Evolutionary conservation across 495 filamentous ascomycete species (phyloP), one percentile per base, ranked within the genome.

Genomic region (Bacidia rubella): DNA sequence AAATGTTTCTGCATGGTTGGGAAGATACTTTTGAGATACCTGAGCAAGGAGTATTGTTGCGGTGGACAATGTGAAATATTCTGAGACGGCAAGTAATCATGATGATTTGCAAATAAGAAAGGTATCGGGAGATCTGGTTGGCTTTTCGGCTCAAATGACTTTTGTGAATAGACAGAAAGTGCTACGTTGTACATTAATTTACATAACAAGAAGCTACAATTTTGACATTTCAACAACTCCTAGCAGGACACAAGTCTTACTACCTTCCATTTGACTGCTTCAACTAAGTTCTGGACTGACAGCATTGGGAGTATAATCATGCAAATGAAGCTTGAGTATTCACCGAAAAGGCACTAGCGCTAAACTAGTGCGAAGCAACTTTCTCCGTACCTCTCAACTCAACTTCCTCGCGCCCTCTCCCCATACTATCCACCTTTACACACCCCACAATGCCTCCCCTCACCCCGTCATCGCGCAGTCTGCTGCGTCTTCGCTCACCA

Each of bases 401-500:
- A 17, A 21, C 22, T n/a, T 22, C 22, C 22, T 20, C 11, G 21
- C 44, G n/a, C 2, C 24, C 44, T 47, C n/a, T n/a, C n/a, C 44
- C 44, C 19, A 10, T 17, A 24, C 12, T 1, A 22, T 22, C 24
- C 44, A 25, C 22, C 45, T 54, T 43, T 29, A 54, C 26, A 23
- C 11, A 10, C 12, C 35, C 63, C 60, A 66, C 63, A 60, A 76
- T 76, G 73, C 69, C 70, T 66, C 60, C 62, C 26, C 65, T 76
- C 63, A 65, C 71, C 58, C 64, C 70, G 61, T 66, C 70, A 60
- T 70, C 72, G 59, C 64, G 62, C 60, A 66, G 68, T 62, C 57
- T 74, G 61, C 69, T 76, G 66, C 70, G 71, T 65, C 60, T 68
- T 53, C 72, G 72, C 66, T 67, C 72, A 62, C 70, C 70, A 62